phyloP scores from a whole-genome alignment of 305 asterid genomes.

The Plantago coronopus region DNA sequence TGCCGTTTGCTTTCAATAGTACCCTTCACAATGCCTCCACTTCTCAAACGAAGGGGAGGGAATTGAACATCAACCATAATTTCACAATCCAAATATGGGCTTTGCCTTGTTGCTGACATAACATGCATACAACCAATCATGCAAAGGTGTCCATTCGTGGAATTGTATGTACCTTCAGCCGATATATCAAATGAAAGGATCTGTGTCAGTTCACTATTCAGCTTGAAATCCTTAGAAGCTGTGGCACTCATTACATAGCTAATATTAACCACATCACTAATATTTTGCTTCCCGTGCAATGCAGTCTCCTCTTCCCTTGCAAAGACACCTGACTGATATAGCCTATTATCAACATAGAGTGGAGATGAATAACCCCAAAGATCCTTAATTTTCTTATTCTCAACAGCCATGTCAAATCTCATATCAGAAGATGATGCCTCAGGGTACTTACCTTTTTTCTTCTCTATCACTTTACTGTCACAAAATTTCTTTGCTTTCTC shows the following conservation, averaged over 20 bases:
- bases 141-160: conserved; percentile 66
- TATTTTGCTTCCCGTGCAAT: conserved; percentile 33
- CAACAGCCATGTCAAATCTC: conserved; percentile 61
- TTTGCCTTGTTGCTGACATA: conserved; percentile 31
- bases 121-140: conserved; percentile 76
- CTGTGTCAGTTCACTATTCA: conserved; percentile 35
- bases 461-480: conserved; percentile 39
- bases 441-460: conserved; percentile 54
- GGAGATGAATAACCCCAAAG: conserved; percentile 66
- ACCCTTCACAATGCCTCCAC: conserved; percentile 46
- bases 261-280: conserved; percentile 39
- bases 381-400: conserved; percentile 42
- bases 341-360: conserved; percentile 46
- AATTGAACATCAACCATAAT: conserved; percentile 59
- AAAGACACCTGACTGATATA: conserved; percentile 20
- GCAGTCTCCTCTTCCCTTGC: conserved; percentile 26
- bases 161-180: conserved; percentile 76
- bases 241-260: conserved; percentile 56
- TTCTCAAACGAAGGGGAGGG: conserved; percentile 44
- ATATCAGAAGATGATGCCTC: conserved; percentile 55
- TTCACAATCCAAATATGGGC: conserved; percentile 61
- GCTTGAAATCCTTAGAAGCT: conserved; percentile 44
- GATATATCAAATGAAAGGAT: conserved; percentile 47
- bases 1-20: conserved; percentile 67
- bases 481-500: conserved; percentile 50